Evolutionary conservation across 345 rosid species (phyloP).

Genomic region (Triadica sebifera): DNA sequence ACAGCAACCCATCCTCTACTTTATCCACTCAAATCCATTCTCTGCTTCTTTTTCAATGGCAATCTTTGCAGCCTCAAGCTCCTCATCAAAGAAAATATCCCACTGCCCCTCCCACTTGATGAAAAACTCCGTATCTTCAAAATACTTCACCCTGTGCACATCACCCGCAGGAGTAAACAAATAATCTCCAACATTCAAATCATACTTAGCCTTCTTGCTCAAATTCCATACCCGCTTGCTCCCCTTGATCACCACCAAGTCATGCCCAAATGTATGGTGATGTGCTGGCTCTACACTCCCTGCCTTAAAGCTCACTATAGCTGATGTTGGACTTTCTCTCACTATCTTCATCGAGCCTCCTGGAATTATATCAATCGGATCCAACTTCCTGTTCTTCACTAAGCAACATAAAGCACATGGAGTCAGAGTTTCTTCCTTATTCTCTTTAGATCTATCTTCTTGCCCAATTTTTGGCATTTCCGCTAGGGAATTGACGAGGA

Average conservation of each 20-base stretch:
- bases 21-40: conserved; percentile 24
- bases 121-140: conserved; percentile 84
- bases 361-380: conserved; percentile 61
- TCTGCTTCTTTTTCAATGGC: conserved; percentile 37
- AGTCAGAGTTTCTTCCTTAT: not conserved
- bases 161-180: conserved; percentile 77
- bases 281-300: conserved; percentile 94
- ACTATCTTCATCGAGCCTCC: conserved; percentile 90
- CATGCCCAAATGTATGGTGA: conserved; percentile 88
- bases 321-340: conserved; percentile 80
- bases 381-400: conserved; percentile 59
- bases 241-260: conserved; percentile 66
- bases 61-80: conserved; percentile 55
- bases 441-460: not conserved
- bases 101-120: conserved; percentile 92
- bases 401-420: conserved; percentile 61
- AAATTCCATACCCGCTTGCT: conserved; percentile 81
- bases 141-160: conserved; percentile 79
- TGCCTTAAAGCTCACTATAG: conserved; percentile 66
- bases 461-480: conserved; percentile 58
- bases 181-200: conserved; percentile 66
- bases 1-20: not conserved
- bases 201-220: conserved; percentile 61
- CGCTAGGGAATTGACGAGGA: conserved; percentile 50
- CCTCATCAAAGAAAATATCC: conserved; percentile 85